phyloP scores from a whole-genome alignment of 2,329 filamentous ascomycete genomes.

The Fusarium stilboides region DNA sequence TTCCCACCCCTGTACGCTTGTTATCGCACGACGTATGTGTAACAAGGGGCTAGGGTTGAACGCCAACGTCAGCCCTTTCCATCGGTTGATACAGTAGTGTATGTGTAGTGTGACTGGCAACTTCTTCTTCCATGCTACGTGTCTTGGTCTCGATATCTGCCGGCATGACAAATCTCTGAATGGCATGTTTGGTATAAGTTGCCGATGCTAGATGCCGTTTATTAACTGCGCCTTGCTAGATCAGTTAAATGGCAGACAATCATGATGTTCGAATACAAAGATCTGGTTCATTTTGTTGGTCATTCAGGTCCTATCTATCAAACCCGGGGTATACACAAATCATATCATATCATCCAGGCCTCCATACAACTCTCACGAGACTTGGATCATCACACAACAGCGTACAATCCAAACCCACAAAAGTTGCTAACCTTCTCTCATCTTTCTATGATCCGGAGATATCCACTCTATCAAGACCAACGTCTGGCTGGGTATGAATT shows the following conservation, averaged over 20 bases:
- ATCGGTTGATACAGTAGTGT: conserved; percentile 1
- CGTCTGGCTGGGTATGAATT: conserved; percentile 30
- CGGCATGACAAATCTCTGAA: conserved; percentile 1
- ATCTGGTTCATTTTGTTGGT: conserved; percentile 12
- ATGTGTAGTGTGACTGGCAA: conserved; percentile 12
- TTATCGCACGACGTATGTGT: conserved; percentile 17
- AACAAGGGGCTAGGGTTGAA: conserved; percentile 14
- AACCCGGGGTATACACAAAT: conserved; percentile 24
- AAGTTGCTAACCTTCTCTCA: conserved; percentile 1
- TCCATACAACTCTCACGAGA: conserved; percentile 3
- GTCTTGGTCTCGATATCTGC: conserved; percentile 8
- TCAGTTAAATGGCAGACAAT: background rate
- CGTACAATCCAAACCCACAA: conserved; percentile 4
- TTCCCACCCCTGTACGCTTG: conserved; percentile 23
- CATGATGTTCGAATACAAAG: background rate
- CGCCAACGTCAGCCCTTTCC: conserved; percentile 18
- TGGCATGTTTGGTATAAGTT: conserved; percentile 1
- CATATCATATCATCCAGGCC: conserved; percentile 18
- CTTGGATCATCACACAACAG: conserved; percentile 4
- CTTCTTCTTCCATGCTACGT: conserved; percentile 6
- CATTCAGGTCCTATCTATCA: conserved; percentile 27
- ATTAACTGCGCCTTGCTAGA: no score
- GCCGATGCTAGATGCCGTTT: conserved; percentile 11
- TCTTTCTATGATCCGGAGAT: conserved; percentile 36
- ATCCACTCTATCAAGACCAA: conserved; percentile 43